phyloP scores from a whole-genome alignment of 2,329 filamentous ascomycete genomes.

The Fusarium napiforme region DNA sequence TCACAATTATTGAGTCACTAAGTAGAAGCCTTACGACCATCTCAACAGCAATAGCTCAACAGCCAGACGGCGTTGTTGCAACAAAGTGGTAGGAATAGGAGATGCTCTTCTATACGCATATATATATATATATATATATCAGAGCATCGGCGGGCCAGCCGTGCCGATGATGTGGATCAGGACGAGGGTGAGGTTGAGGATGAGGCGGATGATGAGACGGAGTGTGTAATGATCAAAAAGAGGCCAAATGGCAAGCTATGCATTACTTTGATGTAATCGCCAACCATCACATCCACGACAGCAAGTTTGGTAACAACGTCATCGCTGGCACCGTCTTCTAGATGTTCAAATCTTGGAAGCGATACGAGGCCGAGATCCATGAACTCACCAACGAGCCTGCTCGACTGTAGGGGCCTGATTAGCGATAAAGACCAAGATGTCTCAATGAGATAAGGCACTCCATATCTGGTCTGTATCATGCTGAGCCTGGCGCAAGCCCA shows the following conservation, averaged over 20 bases:
- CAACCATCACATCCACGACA: background rate
- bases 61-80: background rate
- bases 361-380: background rate
- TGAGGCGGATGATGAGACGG: background rate
- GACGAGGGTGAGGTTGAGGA: background rate
- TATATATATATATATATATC: no score
- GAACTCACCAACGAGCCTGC: background rate
- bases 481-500: background rate
- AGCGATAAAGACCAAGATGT: background rate
- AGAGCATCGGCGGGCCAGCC: background rate
- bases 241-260: background rate
- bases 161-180: background rate
- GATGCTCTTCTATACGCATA: background rate
- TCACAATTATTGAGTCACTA: background rate
- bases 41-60: background rate
- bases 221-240: background rate
- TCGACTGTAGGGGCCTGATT: background rate
- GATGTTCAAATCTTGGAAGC: background rate
- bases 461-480: background rate
- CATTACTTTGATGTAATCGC: background rate
- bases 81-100: fast-evolving
- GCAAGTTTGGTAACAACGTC: background rate
- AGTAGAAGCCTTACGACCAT: background rate
- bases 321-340: background rate
- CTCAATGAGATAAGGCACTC: background rate